Evolutionary conservation across 306 rosid genomes (phyloP).

Genomic region (Comarum palustre): DNA sequence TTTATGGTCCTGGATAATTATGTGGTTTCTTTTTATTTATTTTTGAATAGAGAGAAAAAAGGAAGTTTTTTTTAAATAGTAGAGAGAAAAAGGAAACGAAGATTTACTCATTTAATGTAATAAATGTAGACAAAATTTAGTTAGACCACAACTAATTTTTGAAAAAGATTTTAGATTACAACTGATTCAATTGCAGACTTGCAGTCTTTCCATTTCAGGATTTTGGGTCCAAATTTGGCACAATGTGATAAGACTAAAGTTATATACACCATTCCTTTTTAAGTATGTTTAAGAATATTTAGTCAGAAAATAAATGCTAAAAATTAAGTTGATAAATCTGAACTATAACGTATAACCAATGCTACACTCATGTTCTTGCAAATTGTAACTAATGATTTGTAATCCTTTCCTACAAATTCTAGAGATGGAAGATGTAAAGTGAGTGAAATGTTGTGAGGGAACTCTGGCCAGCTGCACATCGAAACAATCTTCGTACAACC

Average conservation of each 20-base stretch:
- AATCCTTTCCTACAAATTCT: background rate
- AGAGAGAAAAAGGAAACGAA: background rate
- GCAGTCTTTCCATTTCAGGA: background rate
- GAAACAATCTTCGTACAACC: background rate
- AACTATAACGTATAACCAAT: background rate
- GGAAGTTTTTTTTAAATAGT: no score
- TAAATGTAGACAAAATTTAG: background rate
- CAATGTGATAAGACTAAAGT: background rate
- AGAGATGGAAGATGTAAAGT: background rate
- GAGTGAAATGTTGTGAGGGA: background rate
- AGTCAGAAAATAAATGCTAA: no score
- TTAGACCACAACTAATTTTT: background rate
- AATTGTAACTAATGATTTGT: background rate
- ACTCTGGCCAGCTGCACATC: constrained; percentile 17
- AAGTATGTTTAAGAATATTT: no score
- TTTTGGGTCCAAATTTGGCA: background rate
- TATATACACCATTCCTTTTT: no score
- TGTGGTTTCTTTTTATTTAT: background rate
- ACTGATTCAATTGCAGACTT: background rate
- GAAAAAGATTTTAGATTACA: background rate
- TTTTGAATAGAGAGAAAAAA: background rate
- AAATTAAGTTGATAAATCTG: background rate
- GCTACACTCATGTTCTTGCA: background rate
- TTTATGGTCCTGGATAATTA: background rate
- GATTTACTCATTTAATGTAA: no score